Conservation (phyloP, 148 eudicot genomes). For the Hydrangea macrophylla region DNA sequence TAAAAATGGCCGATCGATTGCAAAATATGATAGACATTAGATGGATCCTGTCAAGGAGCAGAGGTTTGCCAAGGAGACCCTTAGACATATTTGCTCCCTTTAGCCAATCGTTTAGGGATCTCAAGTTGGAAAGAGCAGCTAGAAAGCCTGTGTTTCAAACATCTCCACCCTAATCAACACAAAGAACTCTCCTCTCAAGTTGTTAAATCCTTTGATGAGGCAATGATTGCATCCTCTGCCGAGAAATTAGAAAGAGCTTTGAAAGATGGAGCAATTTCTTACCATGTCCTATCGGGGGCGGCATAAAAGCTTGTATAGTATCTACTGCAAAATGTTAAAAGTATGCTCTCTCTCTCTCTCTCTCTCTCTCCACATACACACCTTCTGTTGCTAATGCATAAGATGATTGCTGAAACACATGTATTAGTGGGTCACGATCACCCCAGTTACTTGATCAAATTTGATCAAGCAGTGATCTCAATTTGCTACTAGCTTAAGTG, state of each 20-base stretch:
- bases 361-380: too few relatives aligned
- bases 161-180: conserved; percentile 65
- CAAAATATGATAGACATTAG: conserved; percentile 90
- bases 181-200: conserved; percentile 69
- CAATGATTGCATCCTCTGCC: conserved; percentile 53
- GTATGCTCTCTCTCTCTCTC: conserved; percentile 45
- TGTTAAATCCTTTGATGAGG: conserved; percentile 60
- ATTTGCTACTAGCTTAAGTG: background rate
- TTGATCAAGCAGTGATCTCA: background rate
- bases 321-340: conserved; percentile 84
- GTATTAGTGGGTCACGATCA: background rate
- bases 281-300: conserved; percentile 67
- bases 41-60: conserved; percentile 66
- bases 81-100: conserved; percentile 89
- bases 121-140: conserved; percentile 89
- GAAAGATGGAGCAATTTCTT: conserved; percentile 49
- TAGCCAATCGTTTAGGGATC: conserved; percentile 92
- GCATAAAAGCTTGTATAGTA: conserved; percentile 92
- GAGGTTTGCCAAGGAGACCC: conserved; percentile 90
- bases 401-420: background rate
- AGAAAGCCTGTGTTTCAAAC: conserved; percentile 77
- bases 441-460: background rate
- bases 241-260: conserved; percentile 71
- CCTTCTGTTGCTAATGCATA: too few relatives aligned
- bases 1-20: conserved; percentile 89